phyloP scores from a whole-genome alignment of 2,329 filamentous ascomycete species.

The Cladosporium oxysporum region DNA sequence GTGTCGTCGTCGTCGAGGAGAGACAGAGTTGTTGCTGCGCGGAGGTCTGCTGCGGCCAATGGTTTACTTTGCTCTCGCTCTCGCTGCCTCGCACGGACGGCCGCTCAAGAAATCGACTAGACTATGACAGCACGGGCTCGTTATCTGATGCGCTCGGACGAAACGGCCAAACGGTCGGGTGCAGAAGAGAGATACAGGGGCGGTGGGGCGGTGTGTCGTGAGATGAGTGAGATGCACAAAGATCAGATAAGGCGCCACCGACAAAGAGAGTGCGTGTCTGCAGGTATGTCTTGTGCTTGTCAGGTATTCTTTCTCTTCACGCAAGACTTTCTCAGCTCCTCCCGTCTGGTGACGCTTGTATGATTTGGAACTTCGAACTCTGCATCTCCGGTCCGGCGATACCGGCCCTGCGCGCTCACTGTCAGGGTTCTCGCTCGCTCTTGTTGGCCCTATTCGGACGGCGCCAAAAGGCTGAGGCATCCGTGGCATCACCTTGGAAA shows the following conservation, averaged over 20 bases:
- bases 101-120: not conserved
- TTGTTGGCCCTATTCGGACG: conserved; percentile 6
- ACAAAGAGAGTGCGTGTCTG: not conserved
- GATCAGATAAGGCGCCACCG: conserved; percentile 12
- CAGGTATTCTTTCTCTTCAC: not conserved
- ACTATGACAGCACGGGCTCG: conserved; percentile 8
- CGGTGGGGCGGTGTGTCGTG: not conserved
- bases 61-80: conserved; percentile 5
- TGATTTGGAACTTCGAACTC: conserved; percentile 6
- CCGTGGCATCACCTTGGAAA: not conserved
- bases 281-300: not conserved
- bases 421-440: conserved; percentile 7
- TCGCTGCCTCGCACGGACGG: conserved; percentile 3
- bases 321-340: not conserved
- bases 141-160: conserved; percentile 17
- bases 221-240: not conserved
- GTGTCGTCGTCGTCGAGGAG: not conserved
- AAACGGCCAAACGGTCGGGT: conserved; percentile 6
- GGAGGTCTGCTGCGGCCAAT: conserved; percentile 14
- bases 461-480: conserved; percentile 9
- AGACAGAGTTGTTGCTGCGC: not conserved
- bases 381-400: conserved; percentile 7
- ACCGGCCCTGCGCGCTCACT: not conserved
- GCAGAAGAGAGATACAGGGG: not conserved
- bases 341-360: conserved; percentile 9